A percentile compares a stretch with the other conserved stretches of the same genome.
phyloP scores from a whole-genome alignment of 1,139 yeast genomes.

The Taphrina communis region DNA sequence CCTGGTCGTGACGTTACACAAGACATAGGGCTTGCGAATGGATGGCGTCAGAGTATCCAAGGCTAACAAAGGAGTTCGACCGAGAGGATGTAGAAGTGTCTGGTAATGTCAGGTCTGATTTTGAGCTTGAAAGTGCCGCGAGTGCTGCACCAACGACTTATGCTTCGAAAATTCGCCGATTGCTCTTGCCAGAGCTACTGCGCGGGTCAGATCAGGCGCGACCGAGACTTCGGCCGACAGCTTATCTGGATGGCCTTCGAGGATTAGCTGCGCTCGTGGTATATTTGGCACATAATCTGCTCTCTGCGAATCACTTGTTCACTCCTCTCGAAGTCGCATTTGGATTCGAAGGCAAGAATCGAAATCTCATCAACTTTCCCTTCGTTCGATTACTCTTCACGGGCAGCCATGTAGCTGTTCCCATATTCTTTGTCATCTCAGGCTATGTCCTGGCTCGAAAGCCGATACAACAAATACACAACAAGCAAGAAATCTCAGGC shows the following conservation, averaged over 20 bases:
- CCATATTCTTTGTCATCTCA: conserved; percentile 37
- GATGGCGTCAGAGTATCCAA: conserved; percentile 3
- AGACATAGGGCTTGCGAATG: neutral
- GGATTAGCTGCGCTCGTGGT: conserved; percentile 38
- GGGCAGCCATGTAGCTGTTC: conserved; percentile 36
- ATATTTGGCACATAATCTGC: conserved; percentile 29
- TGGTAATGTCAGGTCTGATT: neutral
- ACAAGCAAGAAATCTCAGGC: conserved; percentile 22
- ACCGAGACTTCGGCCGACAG: conserved; percentile 12
- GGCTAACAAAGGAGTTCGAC: conserved; percentile 5
- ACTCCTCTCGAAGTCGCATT: conserved; percentile 28
- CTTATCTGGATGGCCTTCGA: conserved; percentile 34
- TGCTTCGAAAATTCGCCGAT: neutral
- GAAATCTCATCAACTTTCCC: conserved; percentile 29
- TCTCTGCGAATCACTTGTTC: conserved; percentile 27
- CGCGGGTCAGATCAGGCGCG: neutral
- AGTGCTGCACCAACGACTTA: neutral
- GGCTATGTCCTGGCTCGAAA: conserved; percentile 36
- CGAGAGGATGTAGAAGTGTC: neutral
- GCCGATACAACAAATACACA: conserved; percentile 23
- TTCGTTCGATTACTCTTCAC: conserved; percentile 23
- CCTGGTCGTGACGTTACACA: no score
- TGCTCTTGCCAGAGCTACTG: conserved; percentile 14
- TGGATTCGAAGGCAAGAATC: conserved; percentile 32
- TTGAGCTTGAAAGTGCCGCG: neutral